These are phyloP conservation scores for Hericium rajendrae DNA, from an alignment of 768 basidiomycete genomes.

Conservation along the genomic window DNA sequence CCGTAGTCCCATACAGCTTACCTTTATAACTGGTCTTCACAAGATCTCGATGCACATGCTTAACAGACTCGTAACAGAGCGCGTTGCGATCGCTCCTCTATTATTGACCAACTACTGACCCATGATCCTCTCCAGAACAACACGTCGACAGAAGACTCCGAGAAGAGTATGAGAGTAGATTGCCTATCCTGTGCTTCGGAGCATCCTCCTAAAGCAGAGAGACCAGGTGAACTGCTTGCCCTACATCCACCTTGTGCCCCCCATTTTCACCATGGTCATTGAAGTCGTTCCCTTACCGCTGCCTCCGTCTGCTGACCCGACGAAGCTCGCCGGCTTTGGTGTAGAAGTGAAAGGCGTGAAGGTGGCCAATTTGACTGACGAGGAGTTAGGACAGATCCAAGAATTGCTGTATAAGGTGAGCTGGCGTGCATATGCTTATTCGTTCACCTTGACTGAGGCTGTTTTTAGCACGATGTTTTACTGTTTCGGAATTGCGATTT, in stretches of 20 bases:
- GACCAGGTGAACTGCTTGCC: too few relatives aligned
- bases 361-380: constrained; percentile 49
- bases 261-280: constrained; percentile 47
- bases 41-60: too few relatives aligned
- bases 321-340: constrained; percentile 64
- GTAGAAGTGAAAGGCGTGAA: constrained; percentile 65
- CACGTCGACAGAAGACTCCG: too few relatives aligned
- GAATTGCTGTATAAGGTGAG: constrained; percentile 69
- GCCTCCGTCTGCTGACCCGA: constrained; percentile 60
- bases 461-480: constrained; percentile 54
- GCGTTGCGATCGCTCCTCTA: too few relatives aligned
- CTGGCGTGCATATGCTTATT: not conserved
- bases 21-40: too few relatives aligned
- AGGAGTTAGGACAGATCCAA: constrained; percentile 57
- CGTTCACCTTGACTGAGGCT: not conserved
- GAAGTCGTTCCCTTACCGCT: constrained; percentile 57
- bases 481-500: constrained; percentile 64
- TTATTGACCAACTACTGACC: too few relatives aligned
- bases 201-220: too few relatives aligned
- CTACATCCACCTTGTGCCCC: not conserved
- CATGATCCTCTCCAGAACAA: too few relatives aligned
- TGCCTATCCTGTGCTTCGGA: too few relatives aligned
- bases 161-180: too few relatives aligned
- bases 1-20: too few relatives aligned
- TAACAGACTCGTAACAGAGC: too few relatives aligned